A percentile compares a stretch with the other conserved stretches of the same genome.
Evolutionary conservation across 2,329 filamentous ascomycete species (phyloP).

Genomic region (Pyrenochaeta sp.): DNA sequence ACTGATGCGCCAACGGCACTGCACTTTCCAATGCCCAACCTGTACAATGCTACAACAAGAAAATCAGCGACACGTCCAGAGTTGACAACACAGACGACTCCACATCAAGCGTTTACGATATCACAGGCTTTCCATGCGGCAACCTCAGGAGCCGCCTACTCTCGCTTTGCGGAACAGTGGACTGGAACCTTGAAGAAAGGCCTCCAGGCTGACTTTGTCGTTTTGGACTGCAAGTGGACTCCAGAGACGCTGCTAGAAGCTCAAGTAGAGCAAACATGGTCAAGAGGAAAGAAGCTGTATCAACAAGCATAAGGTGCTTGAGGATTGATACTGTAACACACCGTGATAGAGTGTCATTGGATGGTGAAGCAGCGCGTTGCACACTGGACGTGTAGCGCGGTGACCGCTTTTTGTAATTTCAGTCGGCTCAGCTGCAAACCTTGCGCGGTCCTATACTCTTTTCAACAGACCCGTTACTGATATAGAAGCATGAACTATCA

Average conservation of each 20-base stretch:
- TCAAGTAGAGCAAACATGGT: constrained; percentile 55
- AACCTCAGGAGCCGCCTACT: constrained; percentile 63
- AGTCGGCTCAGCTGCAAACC: too few relatives aligned
- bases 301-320: too few relatives aligned
- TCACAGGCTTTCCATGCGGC: constrained; percentile 62
- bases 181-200: constrained; percentile 61
- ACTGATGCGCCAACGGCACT: constrained; percentile 66
- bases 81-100: constrained; percentile 19
- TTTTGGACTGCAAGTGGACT: constrained; percentile 59
- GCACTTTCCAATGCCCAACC: constrained; percentile 60
- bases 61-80: constrained; percentile 54
- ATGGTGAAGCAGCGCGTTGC: too few relatives aligned
- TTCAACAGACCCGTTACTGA: too few relatives aligned
- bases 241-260: constrained; percentile 55
- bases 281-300: constrained; percentile 8
- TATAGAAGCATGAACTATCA: too few relatives aligned
- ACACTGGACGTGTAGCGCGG: too few relatives aligned
- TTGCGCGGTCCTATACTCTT: too few relatives aligned
- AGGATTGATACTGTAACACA: too few relatives aligned
- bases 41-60: constrained; percentile 65
- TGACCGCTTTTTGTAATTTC: too few relatives aligned
- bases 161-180: constrained; percentile 62
- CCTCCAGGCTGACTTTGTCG: constrained; percentile 64
- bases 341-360: too few relatives aligned
- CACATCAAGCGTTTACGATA: constrained; percentile 61